Conservation (phyloP, 371 early-diverging fungal species). For the Mortierella sp. region DNA sequence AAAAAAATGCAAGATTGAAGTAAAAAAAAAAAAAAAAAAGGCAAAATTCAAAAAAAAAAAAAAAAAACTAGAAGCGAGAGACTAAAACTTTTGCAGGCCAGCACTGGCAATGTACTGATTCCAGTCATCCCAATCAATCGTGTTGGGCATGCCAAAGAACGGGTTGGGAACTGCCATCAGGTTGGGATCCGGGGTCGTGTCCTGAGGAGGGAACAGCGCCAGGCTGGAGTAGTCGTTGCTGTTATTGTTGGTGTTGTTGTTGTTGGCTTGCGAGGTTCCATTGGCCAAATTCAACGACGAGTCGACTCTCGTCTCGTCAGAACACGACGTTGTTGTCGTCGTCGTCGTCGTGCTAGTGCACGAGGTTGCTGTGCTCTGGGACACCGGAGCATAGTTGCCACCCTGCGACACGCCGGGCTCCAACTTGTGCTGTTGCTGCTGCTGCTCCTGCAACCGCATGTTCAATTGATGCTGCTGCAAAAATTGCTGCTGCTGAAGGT, state of each 20-base stretch:
- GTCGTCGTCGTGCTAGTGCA: neutral
- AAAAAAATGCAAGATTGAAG: neutral
- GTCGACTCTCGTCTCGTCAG: neutral
- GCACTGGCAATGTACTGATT: constrained; percentile 52
- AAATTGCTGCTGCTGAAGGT: constrained; percentile 45
- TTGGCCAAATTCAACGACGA: neutral
- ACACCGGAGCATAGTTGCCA: neutral
- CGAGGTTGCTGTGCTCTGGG: constrained; percentile 10
- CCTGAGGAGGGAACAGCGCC: constrained; percentile 43
- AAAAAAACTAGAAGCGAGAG: neutral
- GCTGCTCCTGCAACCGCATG: constrained; percentile 41
- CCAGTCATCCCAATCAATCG: constrained; percentile 59
- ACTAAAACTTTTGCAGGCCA: constrained; percentile 49
- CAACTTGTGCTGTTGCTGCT: constrained; percentile 20
- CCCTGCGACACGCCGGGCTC: neutral
- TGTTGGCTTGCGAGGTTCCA: constrained; percentile 12
- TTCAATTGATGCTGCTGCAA: constrained; percentile 45
- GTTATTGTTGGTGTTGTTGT: neutral
- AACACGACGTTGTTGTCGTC: neutral
- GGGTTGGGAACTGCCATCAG: constrained; percentile 48
- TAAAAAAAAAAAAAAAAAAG: neutral
- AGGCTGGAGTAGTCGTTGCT: constrained; percentile 36
- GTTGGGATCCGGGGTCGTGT: constrained; percentile 28
- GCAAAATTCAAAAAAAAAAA: neutral
- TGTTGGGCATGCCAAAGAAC: constrained; percentile 55